Evolutionary conservation across 2,329 filamentous ascomycete species (phyloP), one percentile per base, ranked within the genome.

Genomic region (Alternaria brassicicola): DNA sequence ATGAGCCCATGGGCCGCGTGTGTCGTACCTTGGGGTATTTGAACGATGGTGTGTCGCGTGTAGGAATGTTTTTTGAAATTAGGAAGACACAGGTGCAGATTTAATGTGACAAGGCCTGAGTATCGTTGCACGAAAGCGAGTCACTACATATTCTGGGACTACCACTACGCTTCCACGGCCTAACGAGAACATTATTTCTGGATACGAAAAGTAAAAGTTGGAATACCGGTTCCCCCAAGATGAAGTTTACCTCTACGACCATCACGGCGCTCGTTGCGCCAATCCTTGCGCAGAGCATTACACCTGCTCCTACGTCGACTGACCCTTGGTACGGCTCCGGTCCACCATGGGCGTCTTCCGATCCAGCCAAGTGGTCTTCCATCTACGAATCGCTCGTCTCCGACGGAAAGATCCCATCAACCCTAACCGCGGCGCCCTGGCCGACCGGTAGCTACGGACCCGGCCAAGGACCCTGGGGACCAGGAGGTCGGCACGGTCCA

Each of bases 31-130:
- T 8, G 15, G 43, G 36, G 42, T 65, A 64, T 64, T 54, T 65
- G 53, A 60, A 55, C 42, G 12, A 15, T 13, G 42, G 41, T 10
- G 38, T 35, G 38, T 41, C 51, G 41, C 59, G 36, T 31, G 19
- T 81, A 80, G n/a, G 88, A 89, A 87, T 10, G 13, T 36, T 17
- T 38, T 25, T 9, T 33, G 19, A 3, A 33, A 8, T n/a, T 23
- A 4, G 8, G 8, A 17, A 33, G 19, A 25, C n/a, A 39, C 48
- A 41, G 26, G 36, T n/a, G 9, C 28, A 15, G 35, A 10, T 43
- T 15, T 33, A n/a, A 39, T 50, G 59, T 80, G 84, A 48, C 30
- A 46, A 2, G 33, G 7, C 15, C 42, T 45, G n/a, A 49, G 45
- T n/a, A 42, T 36, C 12, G 15, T 46, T 46, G 13, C 35, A 47